Evolutionary conservation across 2,329 filamentous ascomycete species (phyloP), one percentile per base, ranked within the genome.

Genomic region (Aureobasidium pullulans): DNA sequence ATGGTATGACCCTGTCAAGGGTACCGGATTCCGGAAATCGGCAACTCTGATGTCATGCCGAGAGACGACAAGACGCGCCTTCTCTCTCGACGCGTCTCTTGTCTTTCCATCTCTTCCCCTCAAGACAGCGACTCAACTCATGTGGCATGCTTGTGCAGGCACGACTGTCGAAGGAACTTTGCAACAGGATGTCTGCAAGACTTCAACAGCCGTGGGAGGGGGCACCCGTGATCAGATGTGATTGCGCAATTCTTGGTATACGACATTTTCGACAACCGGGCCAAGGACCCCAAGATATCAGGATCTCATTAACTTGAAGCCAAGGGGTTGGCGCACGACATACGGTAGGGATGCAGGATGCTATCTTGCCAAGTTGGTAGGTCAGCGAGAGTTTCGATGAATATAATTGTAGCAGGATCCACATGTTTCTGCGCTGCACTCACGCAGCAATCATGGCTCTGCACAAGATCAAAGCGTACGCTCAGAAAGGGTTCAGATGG

Each of bases 311-410:
- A 2, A 29, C 5, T 40, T n/a, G 28, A 8, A 40, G 48, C 48
- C 48, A 52, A 40, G 49, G 49, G 9, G 13, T 40, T 49, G 46
- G 46, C 46, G 32, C 46, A 49, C 31, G 47, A 13, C 47, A 49
- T 49, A 7, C n/a, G n/a, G 37, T 52, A 40, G 15, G 7, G 31
- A 36, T 13, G 6, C 36, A 52, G 19, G 23, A 39, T 31, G 7
- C 4, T 40, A 31, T 52, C 37, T 40, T 34, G 13, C 23, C 6
- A 13, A n/a, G 10, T 6, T 6, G 29, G 46, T 34, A 49, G 46
- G 31, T 36, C 16, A 15, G 16, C 31, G 32, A 23, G 16, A 49
- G 31, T 36, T 5, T 36, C 6, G 2, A 19, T 16, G 16, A 10
- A 49, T 36, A 23, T 36, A 49, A 47, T 10, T 29, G 32, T 47